Evolutionary conservation across 2,329 filamentous ascomycete species (phyloP).

Genomic region (Zymoseptoria brevis): DNA sequence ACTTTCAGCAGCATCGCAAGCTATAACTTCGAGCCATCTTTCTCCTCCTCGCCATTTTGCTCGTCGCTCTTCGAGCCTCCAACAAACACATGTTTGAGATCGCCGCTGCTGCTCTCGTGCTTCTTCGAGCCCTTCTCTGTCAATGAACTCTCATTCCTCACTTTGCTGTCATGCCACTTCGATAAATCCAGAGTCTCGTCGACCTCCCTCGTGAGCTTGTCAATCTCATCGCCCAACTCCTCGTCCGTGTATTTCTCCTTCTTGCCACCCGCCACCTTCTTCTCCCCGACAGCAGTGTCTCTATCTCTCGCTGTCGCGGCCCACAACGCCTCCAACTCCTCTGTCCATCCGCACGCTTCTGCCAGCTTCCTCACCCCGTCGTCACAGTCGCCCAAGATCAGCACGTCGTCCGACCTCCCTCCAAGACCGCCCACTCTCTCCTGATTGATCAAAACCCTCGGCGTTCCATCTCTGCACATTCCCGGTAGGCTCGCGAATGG

Average conservation of each 20-base stretch:
- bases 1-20: background rate
- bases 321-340: constrained; percentile 76
- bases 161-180: constrained; percentile 36
- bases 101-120: background rate
- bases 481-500: constrained; percentile 79
- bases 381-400: constrained; percentile 78
- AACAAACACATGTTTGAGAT: constrained; percentile 11
- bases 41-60: constrained; percentile 2
- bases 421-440: constrained; percentile 76
- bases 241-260: constrained; percentile 45
- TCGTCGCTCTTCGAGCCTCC: constrained; percentile 5
- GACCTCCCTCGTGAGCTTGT: constrained; percentile 50
- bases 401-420: constrained; percentile 70
- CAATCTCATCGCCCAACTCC: constrained; percentile 48
- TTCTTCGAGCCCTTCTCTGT: background rate
- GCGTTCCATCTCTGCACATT: constrained; percentile 53
- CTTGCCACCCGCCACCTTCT: constrained; percentile 18
- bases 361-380: constrained; percentile 70
- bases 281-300: constrained; percentile 31
- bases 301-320: constrained; percentile 54
- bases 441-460: constrained; percentile 79
- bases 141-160: constrained; percentile 16
- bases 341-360: constrained; percentile 71
- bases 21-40: constrained; percentile 4
- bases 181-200: constrained; percentile 48